Percentiles rank a stretch among this genome's conserved stretches.
phyloP scores from a whole-genome alignment of 345 rosid genomes.

The Salix arbutifolia region DNA sequence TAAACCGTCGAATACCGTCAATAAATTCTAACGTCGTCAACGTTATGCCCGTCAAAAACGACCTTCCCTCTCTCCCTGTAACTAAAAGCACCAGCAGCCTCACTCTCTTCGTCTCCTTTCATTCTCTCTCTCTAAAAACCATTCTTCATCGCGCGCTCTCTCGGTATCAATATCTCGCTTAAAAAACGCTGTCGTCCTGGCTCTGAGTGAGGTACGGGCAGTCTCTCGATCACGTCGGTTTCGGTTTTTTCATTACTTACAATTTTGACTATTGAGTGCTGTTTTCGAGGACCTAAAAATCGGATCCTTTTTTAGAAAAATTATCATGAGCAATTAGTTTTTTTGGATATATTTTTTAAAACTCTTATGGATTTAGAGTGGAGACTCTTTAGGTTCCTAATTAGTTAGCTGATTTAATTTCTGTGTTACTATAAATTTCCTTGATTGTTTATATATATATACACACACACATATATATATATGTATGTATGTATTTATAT shows the following conservation, averaged over 20 bases:
- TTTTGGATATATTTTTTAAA: constrained; percentile 19
- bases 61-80: constrained; percentile 27
- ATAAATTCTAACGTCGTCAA: constrained; percentile 42
- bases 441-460: no score
- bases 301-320: constrained; percentile 41
- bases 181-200: constrained; percentile 13
- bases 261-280: constrained; percentile 20
- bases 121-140: constrained; percentile 10
- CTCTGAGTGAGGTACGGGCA: constrained; percentile 10
- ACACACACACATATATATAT: no score
- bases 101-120: not conserved
- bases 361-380: constrained; percentile 17
- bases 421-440: constrained; percentile 18
- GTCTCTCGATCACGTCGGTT: constrained; percentile 14
- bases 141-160: not conserved
- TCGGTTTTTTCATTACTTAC: not conserved
- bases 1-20: not conserved
- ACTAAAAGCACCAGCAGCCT: constrained; percentile 16
- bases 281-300: constrained; percentile 32
- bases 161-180: not conserved
- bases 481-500: not conserved
- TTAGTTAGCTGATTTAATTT: constrained; percentile 34
- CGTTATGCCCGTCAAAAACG: constrained; percentile 48
- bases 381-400: constrained; percentile 29
- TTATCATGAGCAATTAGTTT: constrained; percentile 21